These are phyloP conservation scores for Discostella stelligeroides DNA, from an alignment of 108 stramenopile genomes.

Conservation along the genomic window DNA sequence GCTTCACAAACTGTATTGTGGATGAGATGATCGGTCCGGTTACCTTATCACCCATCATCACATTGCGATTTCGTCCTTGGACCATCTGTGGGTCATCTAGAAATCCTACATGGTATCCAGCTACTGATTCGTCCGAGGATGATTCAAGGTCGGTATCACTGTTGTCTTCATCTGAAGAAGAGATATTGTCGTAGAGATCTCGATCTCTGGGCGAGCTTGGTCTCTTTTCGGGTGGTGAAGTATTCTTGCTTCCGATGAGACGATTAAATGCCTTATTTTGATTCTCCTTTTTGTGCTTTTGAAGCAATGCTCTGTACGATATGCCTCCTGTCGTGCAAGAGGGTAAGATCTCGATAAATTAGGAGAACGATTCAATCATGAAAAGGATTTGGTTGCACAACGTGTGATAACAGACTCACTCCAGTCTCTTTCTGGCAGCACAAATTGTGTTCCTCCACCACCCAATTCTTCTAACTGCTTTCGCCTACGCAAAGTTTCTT, in stretches of 20 bases:
- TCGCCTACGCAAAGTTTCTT: constrained; percentile 73
- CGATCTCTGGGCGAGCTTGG: constrained; percentile 18
- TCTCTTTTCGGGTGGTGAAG: constrained; percentile 14
- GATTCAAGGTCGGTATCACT: constrained; percentile 7
- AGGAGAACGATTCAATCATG: neutral
- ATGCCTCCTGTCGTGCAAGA: constrained; percentile 55
- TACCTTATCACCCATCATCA: constrained; percentile 83
- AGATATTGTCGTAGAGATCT: constrained; percentile 15
- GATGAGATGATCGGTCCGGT: constrained; percentile 84
- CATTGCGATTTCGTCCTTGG: constrained; percentile 83
- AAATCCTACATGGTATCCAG: constrained; percentile 53
- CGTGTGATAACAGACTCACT: constrained; percentile 28
- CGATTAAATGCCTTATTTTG: constrained; percentile 53
- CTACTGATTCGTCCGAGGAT: constrained; percentile 33
- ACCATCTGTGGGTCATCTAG: constrained; percentile 89
- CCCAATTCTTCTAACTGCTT: constrained; percentile 86
- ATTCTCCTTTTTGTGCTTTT: constrained; percentile 37
- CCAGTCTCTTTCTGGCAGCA: constrained; percentile 84
- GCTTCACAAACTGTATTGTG: constrained; percentile 89
- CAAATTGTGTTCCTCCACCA: constrained; percentile 86
- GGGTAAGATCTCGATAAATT: neutral
- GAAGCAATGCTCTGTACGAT: constrained; percentile 71
- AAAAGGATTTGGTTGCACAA: too few relatives aligned
- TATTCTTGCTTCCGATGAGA: constrained; percentile 16
- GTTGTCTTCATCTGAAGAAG: constrained; percentile 26